phyloP scores from a whole-genome alignment of 305 asterid genomes.

The Fraxinus baroniana region DNA sequence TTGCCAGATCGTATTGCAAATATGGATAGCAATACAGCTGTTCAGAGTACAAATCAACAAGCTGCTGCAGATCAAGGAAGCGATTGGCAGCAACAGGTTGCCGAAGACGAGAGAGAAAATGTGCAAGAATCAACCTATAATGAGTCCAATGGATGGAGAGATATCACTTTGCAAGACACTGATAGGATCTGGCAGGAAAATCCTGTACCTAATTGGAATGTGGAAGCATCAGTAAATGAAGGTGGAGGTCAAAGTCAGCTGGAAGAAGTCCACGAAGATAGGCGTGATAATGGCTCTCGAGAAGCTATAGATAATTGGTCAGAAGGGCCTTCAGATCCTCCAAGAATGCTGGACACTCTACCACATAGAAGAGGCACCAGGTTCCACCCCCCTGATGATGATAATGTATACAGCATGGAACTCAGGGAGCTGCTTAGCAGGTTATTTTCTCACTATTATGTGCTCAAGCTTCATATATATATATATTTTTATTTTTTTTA shows the following conservation, averaged over 20 bases:
- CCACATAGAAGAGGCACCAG: constrained; percentile 55
- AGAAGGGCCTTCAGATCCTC: constrained; percentile 54
- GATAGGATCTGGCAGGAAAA: constrained; percentile 51
- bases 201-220: constrained; percentile 47
- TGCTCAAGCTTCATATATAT: neutral
- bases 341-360: constrained; percentile 49
- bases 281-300: constrained; percentile 59
- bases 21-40: constrained; percentile 34
- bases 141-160: constrained; percentile 46
- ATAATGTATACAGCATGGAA: constrained; percentile 87
- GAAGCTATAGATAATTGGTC: constrained; percentile 81
- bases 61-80: constrained; percentile 41
- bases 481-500: neutral
- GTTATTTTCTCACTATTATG: constrained; percentile 31
- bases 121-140: constrained; percentile 34
- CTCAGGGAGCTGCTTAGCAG: constrained; percentile 95
- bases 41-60: constrained; percentile 39
- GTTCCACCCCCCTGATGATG: constrained; percentile 89
- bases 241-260: constrained; percentile 42
- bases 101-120: constrained; percentile 46
- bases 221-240: constrained; percentile 43
- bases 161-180: constrained; percentile 38
- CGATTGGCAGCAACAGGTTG: constrained; percentile 43
- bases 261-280: constrained; percentile 52
- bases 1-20: constrained; percentile 38